Conservation (phyloP, 352 stramenopile genomes). For the Labyrinthula sp. region DNA sequence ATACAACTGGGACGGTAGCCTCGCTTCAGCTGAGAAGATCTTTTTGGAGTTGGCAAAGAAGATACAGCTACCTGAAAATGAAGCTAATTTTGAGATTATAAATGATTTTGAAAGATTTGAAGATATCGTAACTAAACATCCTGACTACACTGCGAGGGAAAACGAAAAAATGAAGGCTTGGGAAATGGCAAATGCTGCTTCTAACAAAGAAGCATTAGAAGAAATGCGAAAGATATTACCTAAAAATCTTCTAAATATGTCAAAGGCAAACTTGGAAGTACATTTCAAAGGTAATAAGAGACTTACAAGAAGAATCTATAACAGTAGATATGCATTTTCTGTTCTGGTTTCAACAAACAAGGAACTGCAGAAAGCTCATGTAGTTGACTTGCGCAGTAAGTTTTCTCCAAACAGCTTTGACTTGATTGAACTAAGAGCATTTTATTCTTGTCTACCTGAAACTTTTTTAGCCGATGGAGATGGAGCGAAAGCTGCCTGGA, state of each 20-base stretch:
- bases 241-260: too few relatives aligned
- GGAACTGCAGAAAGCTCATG: slow-evolving; percentile 31
- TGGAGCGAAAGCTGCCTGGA: slow-evolving; percentile 32
- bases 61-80: too few relatives aligned
- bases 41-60: too few relatives aligned
- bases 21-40: too few relatives aligned
- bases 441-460: slow-evolving; percentile 29
- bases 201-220: slow-evolving; percentile 5
- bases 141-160: slow-evolving; percentile 23
- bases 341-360: too few relatives aligned
- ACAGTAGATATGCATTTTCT: too few relatives aligned
- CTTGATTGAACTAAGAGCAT: slow-evolving; percentile 31
- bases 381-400: slow-evolving; percentile 29
- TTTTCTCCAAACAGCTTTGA: slow-evolving; percentile 34
- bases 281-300: too few relatives aligned
- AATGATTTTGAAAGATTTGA: slow-evolving; percentile 25
- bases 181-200: slow-evolving; percentile 2
- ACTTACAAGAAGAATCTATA: too few relatives aligned
- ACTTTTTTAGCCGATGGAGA: slow-evolving; percentile 33
- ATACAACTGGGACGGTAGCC: too few relatives aligned
- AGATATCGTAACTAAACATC: slow-evolving; percentile 25
- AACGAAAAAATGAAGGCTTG: slow-evolving; percentile 8
- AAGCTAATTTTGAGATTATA: too few relatives aligned
- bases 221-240: slow-evolving; percentile 15
- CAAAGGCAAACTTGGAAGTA: too few relatives aligned